Evolutionary conservation across 176 grass and related monocot species (phyloP), one percentile per base, ranked within the genome.

Genomic region (Aegilops longissima): DNA sequence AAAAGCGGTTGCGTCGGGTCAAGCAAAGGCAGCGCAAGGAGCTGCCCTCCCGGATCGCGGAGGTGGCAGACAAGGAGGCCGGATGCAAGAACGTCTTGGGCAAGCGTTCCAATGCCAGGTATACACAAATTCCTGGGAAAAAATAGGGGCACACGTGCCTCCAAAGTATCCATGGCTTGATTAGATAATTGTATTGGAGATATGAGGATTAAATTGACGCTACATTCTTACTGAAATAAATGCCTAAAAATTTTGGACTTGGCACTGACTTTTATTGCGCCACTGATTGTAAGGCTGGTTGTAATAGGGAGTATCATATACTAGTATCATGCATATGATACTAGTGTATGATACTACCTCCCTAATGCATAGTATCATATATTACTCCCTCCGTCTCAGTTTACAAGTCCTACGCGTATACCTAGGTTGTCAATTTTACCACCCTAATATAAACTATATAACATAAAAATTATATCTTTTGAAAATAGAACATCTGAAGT

Each of bases 61-160:
- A 97, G 84, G 93, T 95, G 63, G 78, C 93, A 11, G 85, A 80
- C 82, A 84, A 93, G 89, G 93, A 97, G 82, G 84, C 93, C 3
- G 93, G 92, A 49, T 88, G 91, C 79, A 95, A 97, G 89, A 79
- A 85, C 65, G 76, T 94, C 63, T 87, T 97, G 36, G 83, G 94
- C 16, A 91, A 97, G 91, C 90, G 91, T 51, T 97, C 91, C 77
- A 95, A 89, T 86, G 89, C 91, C 84, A 97, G 95, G 95, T 97
- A 74, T 71, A 18, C 29, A 24, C 38, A 40, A 76, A 79, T 51
- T 45, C 8, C 14, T 56, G 61, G 7, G 3, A 10, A 44, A 80
- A 58, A 58, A 76, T 10, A 4, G 20, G 20, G 52, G 29, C 24
- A 64, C 36, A 45, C 44, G 3, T 45, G 44, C 8, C 3, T 45